Evolutionary conservation across 352 stramenopile genomes (phyloP).

Genomic region (Phytophthora gonapodyides): DNA sequence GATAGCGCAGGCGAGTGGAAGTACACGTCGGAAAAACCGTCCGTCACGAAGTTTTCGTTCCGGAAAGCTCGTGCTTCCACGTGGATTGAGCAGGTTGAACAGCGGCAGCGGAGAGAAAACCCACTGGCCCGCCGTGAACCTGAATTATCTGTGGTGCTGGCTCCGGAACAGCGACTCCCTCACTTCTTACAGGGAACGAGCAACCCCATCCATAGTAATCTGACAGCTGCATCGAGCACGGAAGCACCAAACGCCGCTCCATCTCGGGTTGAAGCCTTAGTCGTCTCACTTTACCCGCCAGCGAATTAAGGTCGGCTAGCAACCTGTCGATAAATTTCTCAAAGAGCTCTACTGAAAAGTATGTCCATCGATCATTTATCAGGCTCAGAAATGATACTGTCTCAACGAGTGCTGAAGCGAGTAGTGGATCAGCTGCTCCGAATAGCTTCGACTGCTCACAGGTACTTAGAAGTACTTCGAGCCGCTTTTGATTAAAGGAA

Average conservation of each 20-base stretch:
- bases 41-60: constrained; percentile 60
- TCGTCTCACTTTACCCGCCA: constrained; percentile 12
- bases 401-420: no score
- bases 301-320: constrained; percentile 5
- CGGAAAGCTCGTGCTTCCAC: constrained; percentile 47
- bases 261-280: constrained; percentile 3
- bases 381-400: constrained; percentile 56
- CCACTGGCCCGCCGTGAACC: constrained; percentile 37
- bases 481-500: constrained; percentile 51
- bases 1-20: constrained; percentile 66
- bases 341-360: background rate
- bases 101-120: constrained; percentile 46
- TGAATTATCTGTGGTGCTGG: background rate
- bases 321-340: background rate
- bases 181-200: constrained; percentile 54
- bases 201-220: constrained; percentile 44
- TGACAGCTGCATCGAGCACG: background rate
- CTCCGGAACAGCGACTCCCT: constrained; percentile 47
- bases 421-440: no score
- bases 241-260: background rate
- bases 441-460: constrained; percentile 23
- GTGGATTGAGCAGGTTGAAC: constrained; percentile 79
- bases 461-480: no score
- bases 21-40: constrained; percentile 64
- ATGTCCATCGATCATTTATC: constrained; percentile 29